phyloP scores from a whole-genome alignment of 106 monocot genomes.

The Dendrobium catenatum region DNA sequence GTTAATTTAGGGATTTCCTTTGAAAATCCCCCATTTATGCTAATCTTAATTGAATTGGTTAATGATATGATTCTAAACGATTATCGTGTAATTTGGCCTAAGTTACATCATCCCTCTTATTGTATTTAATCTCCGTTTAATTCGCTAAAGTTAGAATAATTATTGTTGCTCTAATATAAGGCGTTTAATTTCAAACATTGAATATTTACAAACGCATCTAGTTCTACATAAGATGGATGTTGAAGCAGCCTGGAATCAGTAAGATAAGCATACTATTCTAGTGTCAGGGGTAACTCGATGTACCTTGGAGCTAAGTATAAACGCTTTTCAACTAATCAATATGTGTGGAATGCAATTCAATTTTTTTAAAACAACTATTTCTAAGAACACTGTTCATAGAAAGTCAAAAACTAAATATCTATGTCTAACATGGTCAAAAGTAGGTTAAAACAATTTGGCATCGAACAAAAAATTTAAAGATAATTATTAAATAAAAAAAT shows the following conservation, averaged over 20 bases:
- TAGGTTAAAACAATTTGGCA: not conserved
- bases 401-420: slow-evolving; percentile 1
- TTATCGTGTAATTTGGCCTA: too few relatives aligned
- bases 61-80: too few relatives aligned
- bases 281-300: too few relatives aligned
- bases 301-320: not conserved
- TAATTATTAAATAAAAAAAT: not conserved
- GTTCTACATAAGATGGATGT: not conserved
- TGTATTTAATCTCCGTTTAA: too few relatives aligned
- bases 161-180: too few relatives aligned
- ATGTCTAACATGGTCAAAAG: not conserved
- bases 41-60: too few relatives aligned
- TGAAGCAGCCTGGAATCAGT: not conserved
- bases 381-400: not conserved
- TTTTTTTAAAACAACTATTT: not conserved
- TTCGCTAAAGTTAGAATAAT: too few relatives aligned
- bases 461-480: not conserved
- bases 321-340: not conserved
- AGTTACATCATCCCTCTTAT: too few relatives aligned
- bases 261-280: not conserved
- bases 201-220: too few relatives aligned
- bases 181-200: not conserved
- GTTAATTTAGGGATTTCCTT: too few relatives aligned
- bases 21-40: too few relatives aligned
- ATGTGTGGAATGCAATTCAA: not conserved